A percentile compares a stretch with the other conserved stretches of the same genome.
phyloP scores from a whole-genome alignment of 768 basidiomycete genomes.

The Lentinus brumalis region DNA sequence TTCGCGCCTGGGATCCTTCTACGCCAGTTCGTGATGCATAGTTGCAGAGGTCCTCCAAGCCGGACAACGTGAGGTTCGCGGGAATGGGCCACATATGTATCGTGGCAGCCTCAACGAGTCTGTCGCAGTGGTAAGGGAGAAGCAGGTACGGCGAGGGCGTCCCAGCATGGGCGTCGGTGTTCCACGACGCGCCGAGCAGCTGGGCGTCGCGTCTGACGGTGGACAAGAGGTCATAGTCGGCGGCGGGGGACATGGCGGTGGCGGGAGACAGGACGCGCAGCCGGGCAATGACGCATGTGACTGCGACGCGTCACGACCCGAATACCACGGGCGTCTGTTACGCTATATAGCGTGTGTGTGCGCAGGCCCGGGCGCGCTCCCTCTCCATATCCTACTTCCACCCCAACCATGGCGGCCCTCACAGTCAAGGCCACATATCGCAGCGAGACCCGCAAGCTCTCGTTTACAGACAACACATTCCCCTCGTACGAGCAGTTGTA shows the following conservation, averaged over 20 bases:
- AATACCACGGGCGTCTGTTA: conserved; percentile 15
- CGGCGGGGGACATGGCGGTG: not conserved
- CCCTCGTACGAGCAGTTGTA: conserved; percentile 65
- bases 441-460: conserved; percentile 66
- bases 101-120: conserved; percentile 53
- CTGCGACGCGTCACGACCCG: conserved; percentile 19
- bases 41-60: conserved; percentile 48
- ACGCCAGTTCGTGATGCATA: conserved; percentile 36
- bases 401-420: conserved; percentile 53
- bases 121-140: conserved; percentile 59
- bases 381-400: conserved; percentile 24
- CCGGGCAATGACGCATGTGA: conserved; percentile 12
- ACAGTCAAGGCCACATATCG: conserved; percentile 79
- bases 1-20: not conserved
- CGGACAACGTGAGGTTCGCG: conserved; percentile 38
- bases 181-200: conserved; percentile 54
- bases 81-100: conserved; percentile 52
- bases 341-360: conserved; percentile 12
- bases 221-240: conserved; percentile 43
- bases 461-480: conserved; percentile 55
- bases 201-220: conserved; percentile 61
- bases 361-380: conserved; percentile 12
- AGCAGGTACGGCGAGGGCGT: conserved; percentile 62
- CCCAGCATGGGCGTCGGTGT: conserved; percentile 48
- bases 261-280: not conserved